Evolutionary conservation across 371 early-diverging fungal genomes (phyloP), one percentile per base, ranked within the genome.

Genomic region (Circinella umbellata): DNA sequence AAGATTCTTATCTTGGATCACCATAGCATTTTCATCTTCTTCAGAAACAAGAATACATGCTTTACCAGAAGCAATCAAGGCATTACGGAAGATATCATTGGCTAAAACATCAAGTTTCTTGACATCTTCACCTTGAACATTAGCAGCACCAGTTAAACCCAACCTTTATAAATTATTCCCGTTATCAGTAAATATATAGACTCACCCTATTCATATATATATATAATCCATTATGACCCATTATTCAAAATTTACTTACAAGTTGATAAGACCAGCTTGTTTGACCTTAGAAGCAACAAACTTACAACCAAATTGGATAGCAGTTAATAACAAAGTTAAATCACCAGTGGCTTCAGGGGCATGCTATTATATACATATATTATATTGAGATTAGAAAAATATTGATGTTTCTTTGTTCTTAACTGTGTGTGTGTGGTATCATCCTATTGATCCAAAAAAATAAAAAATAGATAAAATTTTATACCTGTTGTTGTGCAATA

Each of bases 11-110:
- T 85, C 89, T 64, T 92, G 86, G 66, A 96, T 91, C 65, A 95
- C 81, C 82, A 98, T 94, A 39, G 95, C 94, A 66, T 96, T 91
- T 69, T 98, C 99, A 68, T 95, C 93, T 84, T 98, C 99, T 79
- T 98, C 99, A 9, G 97, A 96, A 17, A 98, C 95, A 80, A 98
- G 86, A 51, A 98, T 81, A 49, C 93, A 90, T 17, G 95, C 93
- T 80, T 95, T 96, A 65, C 96, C 97, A 37, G 94, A 95, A n/a
- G 91, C 91, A 71, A 89, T 88, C 71, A 98, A 86, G 55, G 97
- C 87, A 79, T 98, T 98, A 80, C 96, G 92, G 88, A 98, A 97
- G 82, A 98, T 98, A 71, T 98, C 97, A 82, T 98, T 98, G 62
- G 97, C 94, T 65, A 98, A 88, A 15, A 96, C 93, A 76, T 98